phyloP scores from a whole-genome alignment of 176 grass and related monocot species.

The Areca catechu region DNA sequence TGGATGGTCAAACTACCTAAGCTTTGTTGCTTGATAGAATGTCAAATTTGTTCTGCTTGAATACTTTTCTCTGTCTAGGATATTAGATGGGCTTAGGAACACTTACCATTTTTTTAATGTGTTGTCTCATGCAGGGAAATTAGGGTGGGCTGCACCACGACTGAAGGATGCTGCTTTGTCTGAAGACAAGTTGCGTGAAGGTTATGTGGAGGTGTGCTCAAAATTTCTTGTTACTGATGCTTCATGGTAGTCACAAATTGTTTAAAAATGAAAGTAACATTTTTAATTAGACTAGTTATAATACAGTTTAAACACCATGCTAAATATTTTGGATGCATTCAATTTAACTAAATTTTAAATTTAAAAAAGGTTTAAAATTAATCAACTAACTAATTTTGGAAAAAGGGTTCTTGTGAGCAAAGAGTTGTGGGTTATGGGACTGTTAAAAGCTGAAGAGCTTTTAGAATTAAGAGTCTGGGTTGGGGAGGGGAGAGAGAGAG shows the following conservation, averaged over 20 bases:
- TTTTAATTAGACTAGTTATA: too few species aligned
- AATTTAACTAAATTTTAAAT: too few species aligned
- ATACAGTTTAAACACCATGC: too few species aligned
- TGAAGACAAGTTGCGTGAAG: conserved; percentile 62
- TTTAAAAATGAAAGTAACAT: not conserved
- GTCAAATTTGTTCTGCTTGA: not conserved
- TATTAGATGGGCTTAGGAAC: not conserved
- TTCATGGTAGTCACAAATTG: not conserved
- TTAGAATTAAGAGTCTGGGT: too few species aligned
- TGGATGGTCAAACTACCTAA: too few species aligned
- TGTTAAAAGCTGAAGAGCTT: too few species aligned
- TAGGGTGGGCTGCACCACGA: conserved; percentile 75
- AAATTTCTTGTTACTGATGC: not conserved
- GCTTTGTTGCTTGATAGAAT: not conserved
- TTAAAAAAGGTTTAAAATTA: too few species aligned
- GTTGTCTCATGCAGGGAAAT: conserved; percentile 47
- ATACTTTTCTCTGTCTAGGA: not conserved
- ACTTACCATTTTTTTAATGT: not conserved
- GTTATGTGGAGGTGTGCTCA: conserved; percentile 73
- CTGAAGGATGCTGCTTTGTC: conserved; percentile 85
- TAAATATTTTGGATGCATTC: too few species aligned
- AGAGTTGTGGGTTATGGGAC: too few species aligned
- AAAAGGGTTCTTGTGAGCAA: too few species aligned
- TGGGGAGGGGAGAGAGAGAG: too few species aligned
- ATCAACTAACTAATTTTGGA: too few species aligned